Evolutionary conservation across 2,329 filamentous ascomycete species (phyloP).

Genomic region (Colletotrichum agaves): DNA sequence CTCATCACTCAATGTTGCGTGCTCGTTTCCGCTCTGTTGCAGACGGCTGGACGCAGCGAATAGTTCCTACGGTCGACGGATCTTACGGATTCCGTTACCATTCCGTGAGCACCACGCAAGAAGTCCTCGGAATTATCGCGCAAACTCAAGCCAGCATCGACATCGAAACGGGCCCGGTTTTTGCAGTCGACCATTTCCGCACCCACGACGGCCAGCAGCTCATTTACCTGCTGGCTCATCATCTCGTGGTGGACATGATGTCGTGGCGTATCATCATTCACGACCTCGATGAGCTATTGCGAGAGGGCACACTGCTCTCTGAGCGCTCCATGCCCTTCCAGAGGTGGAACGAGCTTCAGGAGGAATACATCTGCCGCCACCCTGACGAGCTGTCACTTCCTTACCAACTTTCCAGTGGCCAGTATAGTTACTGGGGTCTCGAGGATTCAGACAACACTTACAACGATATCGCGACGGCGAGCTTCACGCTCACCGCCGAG

Average conservation of each 20-base stretch:
- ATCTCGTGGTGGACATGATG: conserved; percentile 61
- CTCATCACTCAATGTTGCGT: conserved; percentile 63
- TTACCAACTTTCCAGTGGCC: conserved; percentile 51
- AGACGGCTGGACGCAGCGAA: conserved; percentile 59
- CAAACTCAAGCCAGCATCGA: conserved; percentile 57
- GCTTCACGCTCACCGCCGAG: conserved; percentile 57
- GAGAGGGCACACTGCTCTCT: conserved; percentile 56
- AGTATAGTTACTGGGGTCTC: conserved; percentile 61
- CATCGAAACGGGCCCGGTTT: conserved; percentile 61
- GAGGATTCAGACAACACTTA: conserved; percentile 56
- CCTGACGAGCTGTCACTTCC: conserved; percentile 47
- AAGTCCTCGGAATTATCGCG: conserved; percentile 54
- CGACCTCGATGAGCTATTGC: conserved; percentile 61
- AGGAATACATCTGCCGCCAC: conserved; percentile 47
- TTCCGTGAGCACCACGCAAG: conserved; percentile 51
- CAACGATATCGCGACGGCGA: conserved; percentile 52
- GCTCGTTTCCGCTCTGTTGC: conserved; percentile 54
- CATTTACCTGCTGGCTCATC: conserved; percentile 62
- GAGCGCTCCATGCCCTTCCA: conserved; percentile 59
- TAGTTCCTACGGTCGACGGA: conserved; percentile 51
- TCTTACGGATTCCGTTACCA: conserved; percentile 59
- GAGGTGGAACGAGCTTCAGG: conserved; percentile 61
- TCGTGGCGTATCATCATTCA: conserved; percentile 63
- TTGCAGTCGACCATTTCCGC: conserved; percentile 60
- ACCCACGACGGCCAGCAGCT: conserved; percentile 57